phyloP scores from a whole-genome alignment of 805 yeast genomes.

The Metschnikowia gelsemii region DNA sequence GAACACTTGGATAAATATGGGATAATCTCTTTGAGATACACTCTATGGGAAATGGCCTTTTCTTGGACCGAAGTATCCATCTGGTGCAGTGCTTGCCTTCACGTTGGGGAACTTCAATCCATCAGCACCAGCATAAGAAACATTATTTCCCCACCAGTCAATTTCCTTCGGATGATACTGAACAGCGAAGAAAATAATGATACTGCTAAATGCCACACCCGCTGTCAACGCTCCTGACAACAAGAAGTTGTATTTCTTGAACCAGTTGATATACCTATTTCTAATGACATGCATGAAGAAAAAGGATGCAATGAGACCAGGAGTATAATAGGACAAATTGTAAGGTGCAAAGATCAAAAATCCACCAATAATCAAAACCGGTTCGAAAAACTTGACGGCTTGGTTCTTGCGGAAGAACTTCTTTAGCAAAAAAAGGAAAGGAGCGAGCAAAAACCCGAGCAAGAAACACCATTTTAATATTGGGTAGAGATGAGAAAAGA shows the following conservation, averaged over 20 bases:
- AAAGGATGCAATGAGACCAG: slow-evolving; percentile 30
- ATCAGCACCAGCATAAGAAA: slow-evolving; percentile 38
- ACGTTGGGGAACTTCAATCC: slow-evolving; percentile 17
- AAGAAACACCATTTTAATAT: slow-evolving; percentile 28
- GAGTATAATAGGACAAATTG: slow-evolving; percentile 55
- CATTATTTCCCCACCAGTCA: slow-evolving; percentile 69
- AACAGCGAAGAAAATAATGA: slow-evolving; percentile 38
- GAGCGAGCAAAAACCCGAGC: slow-evolving; percentile 39
- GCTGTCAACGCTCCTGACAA: slow-evolving; percentile 46
- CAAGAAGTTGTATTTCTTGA: slow-evolving; percentile 44
- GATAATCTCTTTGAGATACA: slow-evolving; percentile 22
- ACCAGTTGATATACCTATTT: slow-evolving; percentile 43
- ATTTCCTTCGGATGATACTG: slow-evolving; percentile 25
- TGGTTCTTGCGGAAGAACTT: slow-evolving; percentile 37
- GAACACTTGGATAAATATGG: too few species aligned
- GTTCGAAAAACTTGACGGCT: slow-evolving; percentile 40
- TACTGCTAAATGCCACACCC: slow-evolving; percentile 41
- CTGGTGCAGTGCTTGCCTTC: slow-evolving; percentile 17
- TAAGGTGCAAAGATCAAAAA: slow-evolving; percentile 74
- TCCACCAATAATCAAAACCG: slow-evolving; percentile 44
- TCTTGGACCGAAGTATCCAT: slow-evolving; percentile 25
- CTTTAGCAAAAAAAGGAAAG: slow-evolving; percentile 34
- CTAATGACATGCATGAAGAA: slow-evolving; percentile 40
- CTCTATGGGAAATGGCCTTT: slow-evolving; percentile 20
- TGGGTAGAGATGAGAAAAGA: slow-evolving; percentile 16